Conservation (phyloP, 108 stramenopile genomes). For the Stephanodiscus triporus region DNA sequence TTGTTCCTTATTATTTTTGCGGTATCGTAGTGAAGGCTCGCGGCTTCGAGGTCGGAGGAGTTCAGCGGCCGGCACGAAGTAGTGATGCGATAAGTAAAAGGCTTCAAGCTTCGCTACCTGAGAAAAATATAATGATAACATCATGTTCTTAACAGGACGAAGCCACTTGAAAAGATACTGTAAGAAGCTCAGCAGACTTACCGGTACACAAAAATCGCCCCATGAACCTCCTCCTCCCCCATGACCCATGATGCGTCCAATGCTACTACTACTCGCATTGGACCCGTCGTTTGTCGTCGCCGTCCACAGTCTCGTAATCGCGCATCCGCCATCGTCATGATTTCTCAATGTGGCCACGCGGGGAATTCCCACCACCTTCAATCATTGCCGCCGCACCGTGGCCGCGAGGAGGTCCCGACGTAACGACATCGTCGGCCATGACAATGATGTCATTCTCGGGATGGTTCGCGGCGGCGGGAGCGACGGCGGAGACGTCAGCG, state of each 20-base stretch:
- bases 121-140: too few species aligned
- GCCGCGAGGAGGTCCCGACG: neutral
- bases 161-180: too few species aligned
- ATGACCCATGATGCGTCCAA: neutral
- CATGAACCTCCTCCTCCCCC: neutral
- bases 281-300: neutral
- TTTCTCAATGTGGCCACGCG: neutral
- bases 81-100: too few species aligned
- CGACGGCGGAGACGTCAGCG: neutral
- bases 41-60: too few species aligned
- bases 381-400: neutral
- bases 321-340: neutral
- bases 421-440: neutral
- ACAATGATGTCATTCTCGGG: neutral
- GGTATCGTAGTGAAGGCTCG: too few species aligned
- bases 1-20: too few species aligned
- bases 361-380: neutral
- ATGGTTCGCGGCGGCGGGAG: constrained; percentile 11
- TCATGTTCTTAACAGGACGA: too few species aligned
- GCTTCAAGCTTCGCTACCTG: too few species aligned
- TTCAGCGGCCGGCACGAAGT: too few species aligned
- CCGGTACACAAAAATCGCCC: too few species aligned
- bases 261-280: constrained; percentile 1
- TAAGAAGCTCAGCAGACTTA: too few species aligned
- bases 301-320: neutral